phyloP scores from a whole-genome alignment of 176 grass and related monocot species.

The Musa troglodytarum region DNA sequence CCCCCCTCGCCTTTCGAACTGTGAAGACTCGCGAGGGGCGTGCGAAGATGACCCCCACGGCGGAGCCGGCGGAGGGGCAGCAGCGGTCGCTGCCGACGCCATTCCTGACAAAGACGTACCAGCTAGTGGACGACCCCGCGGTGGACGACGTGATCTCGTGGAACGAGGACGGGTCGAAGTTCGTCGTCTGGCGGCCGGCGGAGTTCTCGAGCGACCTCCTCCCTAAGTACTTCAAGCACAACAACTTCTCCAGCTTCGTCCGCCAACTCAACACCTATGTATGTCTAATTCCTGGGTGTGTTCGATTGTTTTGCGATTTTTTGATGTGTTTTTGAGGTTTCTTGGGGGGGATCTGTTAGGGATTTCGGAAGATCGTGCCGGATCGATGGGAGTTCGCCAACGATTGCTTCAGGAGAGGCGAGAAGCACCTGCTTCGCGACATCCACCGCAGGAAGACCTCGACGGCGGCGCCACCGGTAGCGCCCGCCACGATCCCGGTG shows the following conservation, averaged over 20 bases:
- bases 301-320: neutral
- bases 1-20: too few species aligned
- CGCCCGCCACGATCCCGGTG: neutral
- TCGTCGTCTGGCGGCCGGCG: constrained; percentile 75
- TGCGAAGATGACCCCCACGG: neutral
- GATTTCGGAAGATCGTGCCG: constrained; percentile 11
- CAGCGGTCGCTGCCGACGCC: constrained; percentile 66
- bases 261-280: constrained; percentile 98
- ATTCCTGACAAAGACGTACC: constrained; percentile 93
- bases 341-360: neutral
- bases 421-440: constrained; percentile 9
- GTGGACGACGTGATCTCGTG: constrained; percentile 88
- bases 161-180: constrained; percentile 64
- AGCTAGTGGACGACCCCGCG: constrained; percentile 67
- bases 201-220: constrained; percentile 89
- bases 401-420: constrained; percentile 14
- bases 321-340: neutral
- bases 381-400: constrained; percentile 23
- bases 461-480: neutral
- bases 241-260: constrained; percentile 98
- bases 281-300: neutral
- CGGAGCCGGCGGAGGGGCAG: neutral
- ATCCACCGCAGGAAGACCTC: constrained; percentile 10
- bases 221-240: constrained; percentile 98
- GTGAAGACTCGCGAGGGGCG: too few species aligned